Evolutionary conservation across 441 rosid species (phyloP).

Genomic region (Populus tomentosa): DNA sequence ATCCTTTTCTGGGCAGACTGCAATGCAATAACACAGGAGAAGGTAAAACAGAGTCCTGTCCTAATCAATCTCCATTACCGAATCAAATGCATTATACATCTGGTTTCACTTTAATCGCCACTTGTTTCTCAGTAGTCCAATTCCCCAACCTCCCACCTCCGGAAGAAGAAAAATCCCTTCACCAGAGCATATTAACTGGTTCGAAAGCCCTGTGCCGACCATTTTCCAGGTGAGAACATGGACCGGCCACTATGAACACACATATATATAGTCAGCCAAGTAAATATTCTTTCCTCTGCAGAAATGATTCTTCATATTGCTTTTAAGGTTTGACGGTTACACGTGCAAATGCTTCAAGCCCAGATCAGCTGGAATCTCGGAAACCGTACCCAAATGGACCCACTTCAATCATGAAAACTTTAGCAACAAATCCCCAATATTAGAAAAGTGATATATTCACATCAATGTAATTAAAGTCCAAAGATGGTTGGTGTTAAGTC

Average conservation of each 20-base stretch:
- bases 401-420: not conserved
- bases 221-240: not conserved
- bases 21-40: not conserved
- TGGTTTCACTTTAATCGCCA: not conserved
- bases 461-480: not conserved
- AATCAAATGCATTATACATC: not conserved
- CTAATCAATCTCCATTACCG: not conserved
- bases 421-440: not conserved
- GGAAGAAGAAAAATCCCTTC: not conserved
- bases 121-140: not conserved
- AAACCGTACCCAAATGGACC: not conserved
- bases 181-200: not conserved
- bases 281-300: not conserved
- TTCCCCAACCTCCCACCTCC: conserved; percentile 3
- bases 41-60: not conserved
- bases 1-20: no score
- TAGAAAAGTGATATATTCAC: not conserved
- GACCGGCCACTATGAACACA: not conserved
- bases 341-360: not conserved
- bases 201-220: not conserved
- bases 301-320: no score
- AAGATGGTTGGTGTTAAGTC: not conserved
- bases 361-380: not conserved
- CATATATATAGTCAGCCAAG: not conserved
- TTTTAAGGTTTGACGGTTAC: not conserved